phyloP scores from a whole-genome alignment of 192 early-diverging fungal species.

The Coemansia sp. region DNA sequence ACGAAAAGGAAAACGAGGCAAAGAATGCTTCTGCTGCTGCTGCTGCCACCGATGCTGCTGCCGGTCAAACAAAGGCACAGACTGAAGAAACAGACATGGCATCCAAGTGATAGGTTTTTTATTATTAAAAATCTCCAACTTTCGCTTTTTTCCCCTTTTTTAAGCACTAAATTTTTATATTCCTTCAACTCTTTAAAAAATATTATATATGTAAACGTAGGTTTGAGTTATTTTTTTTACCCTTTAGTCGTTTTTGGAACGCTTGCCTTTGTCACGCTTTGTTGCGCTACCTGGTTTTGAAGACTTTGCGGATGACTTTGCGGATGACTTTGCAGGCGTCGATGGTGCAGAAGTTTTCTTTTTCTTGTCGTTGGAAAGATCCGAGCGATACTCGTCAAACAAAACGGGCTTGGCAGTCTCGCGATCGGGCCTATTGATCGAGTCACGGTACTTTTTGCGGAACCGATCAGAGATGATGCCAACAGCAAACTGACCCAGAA shows the following conservation, averaged over 20 bases:
- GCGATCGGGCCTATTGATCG: conserved; percentile 18
- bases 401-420: conserved; percentile 16
- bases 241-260: conserved; percentile 24
- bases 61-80: conserved; percentile 7
- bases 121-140: not conserved
- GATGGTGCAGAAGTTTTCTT: not conserved
- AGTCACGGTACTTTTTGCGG: conserved; percentile 27
- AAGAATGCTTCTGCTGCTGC: conserved; percentile 20
- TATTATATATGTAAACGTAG: no score
- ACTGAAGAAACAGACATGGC: not conserved
- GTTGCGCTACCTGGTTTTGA: conserved; percentile 5
- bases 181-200: no score
- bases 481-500: conserved; percentile 40
- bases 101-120: conserved; percentile 1
- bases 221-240: no score
- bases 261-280: conserved; percentile 29
- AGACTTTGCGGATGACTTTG: conserved; percentile 6
- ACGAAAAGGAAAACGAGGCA: conserved; percentile 31
- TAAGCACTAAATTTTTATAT: no score
- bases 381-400: conserved; percentile 43
- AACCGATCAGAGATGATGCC: conserved; percentile 16
- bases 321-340: conserved; percentile 6
- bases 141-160: not conserved
- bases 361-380: conserved; percentile 6
- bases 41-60: conserved; percentile 5